These are phyloP conservation scores for Saprolegnia diclina DNA, from an alignment of 352 stramenopile genomes.

Conservation along the genomic window DNA sequence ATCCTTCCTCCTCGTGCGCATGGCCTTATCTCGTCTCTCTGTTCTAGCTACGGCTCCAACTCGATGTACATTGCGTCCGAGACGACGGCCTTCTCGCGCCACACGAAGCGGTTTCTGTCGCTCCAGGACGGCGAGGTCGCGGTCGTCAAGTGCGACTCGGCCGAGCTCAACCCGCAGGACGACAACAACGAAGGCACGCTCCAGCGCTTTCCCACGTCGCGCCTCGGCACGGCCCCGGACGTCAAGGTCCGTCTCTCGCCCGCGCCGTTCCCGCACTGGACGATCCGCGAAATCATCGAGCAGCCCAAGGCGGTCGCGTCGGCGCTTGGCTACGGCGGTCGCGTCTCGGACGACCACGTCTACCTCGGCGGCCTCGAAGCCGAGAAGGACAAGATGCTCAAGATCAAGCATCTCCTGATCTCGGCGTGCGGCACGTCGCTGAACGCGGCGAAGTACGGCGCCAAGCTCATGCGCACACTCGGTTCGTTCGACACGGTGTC, in stretches of 20 bases:
- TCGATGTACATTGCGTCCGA: slow-evolving; percentile 96
- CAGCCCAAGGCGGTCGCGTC: slow-evolving; percentile 95
- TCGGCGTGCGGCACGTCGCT: slow-evolving; percentile 93
- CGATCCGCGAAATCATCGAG: slow-evolving; percentile 93
- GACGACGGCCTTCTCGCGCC: slow-evolving; percentile 90
- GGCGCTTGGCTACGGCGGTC: slow-evolving; percentile 91
- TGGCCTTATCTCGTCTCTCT: background rate
- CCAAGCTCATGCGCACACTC: slow-evolving; percentile 96
- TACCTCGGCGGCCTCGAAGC: slow-evolving; percentile 91
- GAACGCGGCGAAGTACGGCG: slow-evolving; percentile 89
- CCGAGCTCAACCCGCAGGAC: slow-evolving; percentile 86
- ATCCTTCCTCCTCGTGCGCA: background rate
- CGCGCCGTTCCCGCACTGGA: slow-evolving; percentile 95
- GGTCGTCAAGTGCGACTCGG: slow-evolving; percentile 90
- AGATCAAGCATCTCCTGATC: slow-evolving; percentile 93
- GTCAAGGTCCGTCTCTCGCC: slow-evolving; percentile 93
- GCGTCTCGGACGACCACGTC: slow-evolving; percentile 90
- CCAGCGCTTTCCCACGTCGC: slow-evolving; percentile 78
- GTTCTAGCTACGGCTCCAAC: slow-evolving; percentile 68
- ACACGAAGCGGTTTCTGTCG: slow-evolving; percentile 97
- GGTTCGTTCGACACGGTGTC: slow-evolving; percentile 90
- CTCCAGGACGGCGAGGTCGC: slow-evolving; percentile 96
- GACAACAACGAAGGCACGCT: slow-evolving; percentile 66
- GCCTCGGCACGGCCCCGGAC: slow-evolving; percentile 89
- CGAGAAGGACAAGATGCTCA: slow-evolving; percentile 84